Evolutionary conservation across 2,329 filamentous ascomycete species (phyloP).

Genomic region (Ciborinia camelliae): DNA sequence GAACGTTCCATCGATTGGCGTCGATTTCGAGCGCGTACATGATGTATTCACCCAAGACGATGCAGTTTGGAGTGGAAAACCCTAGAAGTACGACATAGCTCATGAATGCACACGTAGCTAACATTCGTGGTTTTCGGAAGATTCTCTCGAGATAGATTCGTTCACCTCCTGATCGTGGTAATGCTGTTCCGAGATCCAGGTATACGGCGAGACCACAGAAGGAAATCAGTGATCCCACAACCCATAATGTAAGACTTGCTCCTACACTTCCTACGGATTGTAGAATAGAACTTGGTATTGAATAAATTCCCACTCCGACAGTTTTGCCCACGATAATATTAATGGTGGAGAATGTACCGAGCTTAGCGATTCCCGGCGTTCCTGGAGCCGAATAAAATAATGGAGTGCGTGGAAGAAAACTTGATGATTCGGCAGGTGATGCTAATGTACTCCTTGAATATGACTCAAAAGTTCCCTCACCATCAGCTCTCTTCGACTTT

Average conservation of each 20-base stretch:
- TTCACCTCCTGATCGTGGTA: conserved; percentile 49
- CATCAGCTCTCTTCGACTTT: background rate
- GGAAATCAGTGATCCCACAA: conserved; percentile 47
- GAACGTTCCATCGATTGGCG: conserved; percentile 48
- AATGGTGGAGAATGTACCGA: conserved; percentile 40
- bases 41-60: conserved; percentile 51
- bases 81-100: conserved; percentile 49
- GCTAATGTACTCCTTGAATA: background rate
- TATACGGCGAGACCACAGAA: conserved; percentile 47
- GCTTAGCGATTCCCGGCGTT: conserved; percentile 29
- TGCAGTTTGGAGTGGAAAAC: conserved; percentile 51
- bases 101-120: conserved; percentile 53
- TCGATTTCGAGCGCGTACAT: conserved; percentile 45
- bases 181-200: conserved; percentile 45
- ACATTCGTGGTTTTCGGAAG: conserved; percentile 48
- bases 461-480: background rate
- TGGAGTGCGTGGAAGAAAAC: background rate
- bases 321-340: conserved; percentile 42
- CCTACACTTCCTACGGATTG: conserved; percentile 53
- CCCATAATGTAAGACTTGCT: conserved; percentile 52
- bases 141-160: conserved; percentile 53
- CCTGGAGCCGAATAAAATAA: background rate
- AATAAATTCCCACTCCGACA: conserved; percentile 48
- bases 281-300: conserved; percentile 55
- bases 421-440: background rate